Evolutionary conservation across 108 stramenopile species (phyloP), one percentile per base, ranked within the genome.

Genomic region (Nitzschia palea): DNA sequence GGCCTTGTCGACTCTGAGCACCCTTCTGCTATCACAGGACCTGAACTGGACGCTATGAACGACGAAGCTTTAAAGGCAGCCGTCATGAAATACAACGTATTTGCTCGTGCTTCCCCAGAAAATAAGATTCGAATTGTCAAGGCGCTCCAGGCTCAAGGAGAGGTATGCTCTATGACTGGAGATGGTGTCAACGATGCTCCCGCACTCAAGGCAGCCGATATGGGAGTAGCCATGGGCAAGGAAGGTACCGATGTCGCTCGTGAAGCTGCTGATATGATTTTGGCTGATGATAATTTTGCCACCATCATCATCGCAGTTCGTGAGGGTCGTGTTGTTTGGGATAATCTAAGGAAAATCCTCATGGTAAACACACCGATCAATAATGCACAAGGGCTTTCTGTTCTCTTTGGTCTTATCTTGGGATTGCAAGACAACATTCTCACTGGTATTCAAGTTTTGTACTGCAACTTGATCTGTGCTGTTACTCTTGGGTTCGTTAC

Each of bases 111-210:
- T n/a, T 82, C 87, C n/a, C 90, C 89, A 27, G 61, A 83, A 42
- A 80, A 87, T 81, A 91, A 87, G 79, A 75, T 86, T 47, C 65
- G 61, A 4, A 86, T 99, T 74, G 97, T 97, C 33, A 84, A 91
- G 85, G 87, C 95, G 53, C 86, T 92, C 57, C 95, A 97, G 78
- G 74, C 82, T 18, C 64, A 87, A 60, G 93, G 86, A 8, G 78
- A 96, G 59, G 80, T 97, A 30, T 82, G 91, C 34, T 85, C 86
- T 59, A 94, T 99, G 93, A 99, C 97, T 42, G 98, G 97, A 53
- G 98, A 99, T 78, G 98, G 97, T 59, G 98, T 98, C 51, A 99
- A 99, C 65, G 98, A 99, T 62, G 91, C 96, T 30, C 98, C 98
- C 28, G 97, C 98, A 9, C 77, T 99, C 26, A 98, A 97, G 87